Evolutionary conservation across 2,329 filamentous ascomycete genomes (phyloP).

Genomic region (Xylaria sp.): DNA sequence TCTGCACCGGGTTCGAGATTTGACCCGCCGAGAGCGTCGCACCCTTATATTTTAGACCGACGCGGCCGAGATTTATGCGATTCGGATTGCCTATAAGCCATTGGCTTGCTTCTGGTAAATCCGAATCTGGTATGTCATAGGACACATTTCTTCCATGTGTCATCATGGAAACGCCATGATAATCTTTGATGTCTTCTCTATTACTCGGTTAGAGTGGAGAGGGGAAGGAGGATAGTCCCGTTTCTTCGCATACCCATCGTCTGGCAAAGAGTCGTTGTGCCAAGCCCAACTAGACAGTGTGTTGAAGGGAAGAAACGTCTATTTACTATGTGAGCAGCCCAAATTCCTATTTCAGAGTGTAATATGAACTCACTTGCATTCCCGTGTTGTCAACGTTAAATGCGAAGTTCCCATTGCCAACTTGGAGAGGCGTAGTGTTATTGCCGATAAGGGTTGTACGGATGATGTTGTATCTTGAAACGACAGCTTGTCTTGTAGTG

Average conservation of each 20-base stretch:
- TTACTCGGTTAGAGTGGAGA: neutral
- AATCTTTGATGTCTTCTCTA: constrained; percentile 48
- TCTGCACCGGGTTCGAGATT: constrained; percentile 49
- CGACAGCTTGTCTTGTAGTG: constrained; percentile 35
- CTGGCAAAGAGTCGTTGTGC: constrained; percentile 52
- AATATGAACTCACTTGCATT: constrained; percentile 38
- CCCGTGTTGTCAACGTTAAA: constrained; percentile 48
- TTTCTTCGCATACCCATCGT: constrained; percentile 41
- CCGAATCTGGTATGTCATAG: constrained; percentile 52
- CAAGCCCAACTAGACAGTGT: constrained; percentile 47
- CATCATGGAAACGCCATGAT: constrained; percentile 47
- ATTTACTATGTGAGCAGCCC: neutral
- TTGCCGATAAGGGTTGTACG: constrained; percentile 44
- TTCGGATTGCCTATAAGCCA: constrained; percentile 64
- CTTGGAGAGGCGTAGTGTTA: constrained; percentile 44
- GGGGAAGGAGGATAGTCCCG: neutral
- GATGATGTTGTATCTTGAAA: constrained; percentile 42
- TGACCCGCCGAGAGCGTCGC: constrained; percentile 45
- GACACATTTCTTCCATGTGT: constrained; percentile 53
- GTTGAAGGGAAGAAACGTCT: constrained; percentile 46
- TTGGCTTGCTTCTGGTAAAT: constrained; percentile 54
- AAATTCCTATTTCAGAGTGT: neutral
- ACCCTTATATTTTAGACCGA: constrained; percentile 53
- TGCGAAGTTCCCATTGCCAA: constrained; percentile 48
- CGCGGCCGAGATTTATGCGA: constrained; percentile 56